Evolutionary conservation across 257 asterid species (phyloP).

Genomic region (Ligustrum vulgare): DNA sequence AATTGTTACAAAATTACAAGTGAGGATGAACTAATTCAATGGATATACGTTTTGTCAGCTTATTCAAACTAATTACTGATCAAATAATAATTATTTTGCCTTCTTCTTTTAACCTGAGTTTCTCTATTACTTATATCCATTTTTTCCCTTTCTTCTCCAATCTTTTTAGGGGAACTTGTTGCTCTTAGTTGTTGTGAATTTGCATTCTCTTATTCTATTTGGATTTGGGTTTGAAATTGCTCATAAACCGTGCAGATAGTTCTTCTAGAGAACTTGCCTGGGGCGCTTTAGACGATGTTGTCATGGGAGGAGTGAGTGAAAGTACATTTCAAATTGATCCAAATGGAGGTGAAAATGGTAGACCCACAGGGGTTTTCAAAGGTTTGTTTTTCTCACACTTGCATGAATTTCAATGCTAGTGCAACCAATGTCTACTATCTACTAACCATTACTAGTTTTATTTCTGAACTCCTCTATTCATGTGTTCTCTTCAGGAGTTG

Average conservation of each 20-base stretch:
- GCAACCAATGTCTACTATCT: not conserved
- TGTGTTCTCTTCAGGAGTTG: constrained; percentile 52
- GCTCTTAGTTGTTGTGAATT: not conserved
- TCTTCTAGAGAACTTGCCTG: constrained; percentile 70
- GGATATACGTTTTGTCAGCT: constrained; percentile 1
- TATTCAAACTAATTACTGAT: not conserved
- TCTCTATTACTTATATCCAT: not conserved
- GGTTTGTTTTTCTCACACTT: constrained; percentile 44
- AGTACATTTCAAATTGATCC: constrained; percentile 74
- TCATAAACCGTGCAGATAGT: constrained; percentile 43
- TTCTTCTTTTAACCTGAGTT: not conserved
- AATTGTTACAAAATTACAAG: not conserved
- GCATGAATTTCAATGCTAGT: constrained; percentile 1
- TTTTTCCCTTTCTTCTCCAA: not conserved
- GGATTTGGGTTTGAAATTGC: constrained; percentile 7
- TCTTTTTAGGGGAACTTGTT: not conserved
- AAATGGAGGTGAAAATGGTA: constrained; percentile 72
- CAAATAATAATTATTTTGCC: not conserved
- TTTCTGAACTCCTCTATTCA: constrained; percentile 11
- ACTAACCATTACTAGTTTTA: not conserved
- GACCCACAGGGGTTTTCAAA: constrained; percentile 83
- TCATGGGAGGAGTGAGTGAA: constrained; percentile 99
- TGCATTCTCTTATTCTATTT: not conserved
- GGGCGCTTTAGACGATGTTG: constrained; percentile 98
- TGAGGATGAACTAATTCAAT: constrained; percentile 17